These are phyloP conservation scores for Naematelia aurantialba DNA, from an alignment of 768 basidiomycete genomes.

Conservation along the genomic window DNA sequence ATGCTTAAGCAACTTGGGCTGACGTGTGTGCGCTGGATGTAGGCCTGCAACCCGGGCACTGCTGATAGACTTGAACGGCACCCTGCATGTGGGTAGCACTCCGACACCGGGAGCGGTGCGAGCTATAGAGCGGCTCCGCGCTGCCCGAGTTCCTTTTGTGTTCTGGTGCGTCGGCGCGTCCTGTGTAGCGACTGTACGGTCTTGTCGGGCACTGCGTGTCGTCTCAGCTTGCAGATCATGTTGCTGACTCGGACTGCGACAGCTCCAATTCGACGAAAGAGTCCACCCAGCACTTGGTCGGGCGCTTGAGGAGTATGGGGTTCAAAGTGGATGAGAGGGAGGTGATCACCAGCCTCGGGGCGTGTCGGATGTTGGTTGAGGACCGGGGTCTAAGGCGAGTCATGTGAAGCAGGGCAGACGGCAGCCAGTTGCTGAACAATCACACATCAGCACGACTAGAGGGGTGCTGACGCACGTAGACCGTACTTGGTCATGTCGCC, in stretches of 20 bases:
- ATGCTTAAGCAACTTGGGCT: too few species aligned
- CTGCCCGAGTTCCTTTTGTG: conserved; percentile 49
- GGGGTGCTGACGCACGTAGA: conserved; percentile 45
- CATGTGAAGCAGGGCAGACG: too few species aligned
- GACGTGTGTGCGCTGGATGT: too few species aligned
- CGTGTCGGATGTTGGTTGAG: conserved; percentile 56
- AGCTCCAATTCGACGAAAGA: conserved; percentile 73
- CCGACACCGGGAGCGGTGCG: conserved; percentile 57
- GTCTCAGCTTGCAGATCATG: too few species aligned
- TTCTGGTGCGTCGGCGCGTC: conserved; percentile 48
- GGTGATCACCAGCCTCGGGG: conserved; percentile 65
- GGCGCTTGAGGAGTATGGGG: conserved; percentile 55
- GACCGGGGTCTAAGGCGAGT: conserved; percentile 52
- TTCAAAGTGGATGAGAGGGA: conserved; percentile 55
- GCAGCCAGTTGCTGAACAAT: too few species aligned
- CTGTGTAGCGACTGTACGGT: neutral
- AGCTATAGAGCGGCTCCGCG: conserved; percentile 52
- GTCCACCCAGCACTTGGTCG: conserved; percentile 55
- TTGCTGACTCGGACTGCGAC: conserved; percentile 21
- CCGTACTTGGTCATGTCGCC: conserved; percentile 60
- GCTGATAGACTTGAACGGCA: conserved; percentile 68
- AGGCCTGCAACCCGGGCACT: conserved; percentile 53
- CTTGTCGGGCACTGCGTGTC: neutral
- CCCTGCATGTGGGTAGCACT: conserved; percentile 58
- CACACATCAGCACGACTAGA: too few species aligned